Evolutionary conservation across 164 flowering plant genomes (phyloP).

Genomic region (Chloranthus sessilifolius): DNA sequence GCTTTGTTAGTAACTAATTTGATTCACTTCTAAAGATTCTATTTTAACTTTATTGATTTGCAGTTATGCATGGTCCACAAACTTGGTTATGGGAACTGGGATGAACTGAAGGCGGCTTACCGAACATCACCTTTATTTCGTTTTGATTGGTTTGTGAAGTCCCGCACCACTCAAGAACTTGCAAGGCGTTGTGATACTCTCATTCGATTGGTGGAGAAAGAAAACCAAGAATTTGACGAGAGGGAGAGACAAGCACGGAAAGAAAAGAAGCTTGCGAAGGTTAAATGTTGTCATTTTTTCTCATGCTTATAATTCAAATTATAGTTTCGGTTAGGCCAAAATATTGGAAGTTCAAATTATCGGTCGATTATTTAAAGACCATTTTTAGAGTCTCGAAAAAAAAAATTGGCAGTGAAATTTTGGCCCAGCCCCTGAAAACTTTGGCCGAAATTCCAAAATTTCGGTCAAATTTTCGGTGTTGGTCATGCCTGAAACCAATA

Average conservation of each 20-base stretch:
- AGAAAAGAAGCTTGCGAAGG: constrained; percentile 98
- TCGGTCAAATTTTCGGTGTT: too few species aligned
- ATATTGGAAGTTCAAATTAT: too few species aligned
- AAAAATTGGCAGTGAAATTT: background rate
- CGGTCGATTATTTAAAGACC: too few species aligned
- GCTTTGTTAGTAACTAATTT: background rate
- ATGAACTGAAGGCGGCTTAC: constrained; percentile 96
- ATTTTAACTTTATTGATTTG: background rate
- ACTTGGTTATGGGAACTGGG: constrained; percentile 99
- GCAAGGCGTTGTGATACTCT: constrained; percentile 97
- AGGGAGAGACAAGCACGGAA: constrained; percentile 97
- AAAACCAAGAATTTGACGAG: constrained; percentile 94
- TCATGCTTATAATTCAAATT: background rate
- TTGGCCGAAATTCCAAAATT: too few species aligned
- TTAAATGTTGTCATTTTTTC: constrained; percentile 12
- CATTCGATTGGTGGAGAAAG: constrained; percentile 89
- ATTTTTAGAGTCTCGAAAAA: too few species aligned
- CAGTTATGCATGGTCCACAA: constrained; percentile 99
- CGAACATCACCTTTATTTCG: constrained; percentile 92
- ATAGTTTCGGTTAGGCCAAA: too few species aligned
- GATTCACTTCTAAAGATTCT: background rate
- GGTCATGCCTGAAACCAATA: too few species aligned
- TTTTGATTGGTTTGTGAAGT: constrained; percentile 98
- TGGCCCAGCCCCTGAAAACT: background rate
- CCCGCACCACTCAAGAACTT: constrained; percentile 98